Conservation (phyloP, 129 eudicot species). For the Saposhnikovia divaricata region DNA sequence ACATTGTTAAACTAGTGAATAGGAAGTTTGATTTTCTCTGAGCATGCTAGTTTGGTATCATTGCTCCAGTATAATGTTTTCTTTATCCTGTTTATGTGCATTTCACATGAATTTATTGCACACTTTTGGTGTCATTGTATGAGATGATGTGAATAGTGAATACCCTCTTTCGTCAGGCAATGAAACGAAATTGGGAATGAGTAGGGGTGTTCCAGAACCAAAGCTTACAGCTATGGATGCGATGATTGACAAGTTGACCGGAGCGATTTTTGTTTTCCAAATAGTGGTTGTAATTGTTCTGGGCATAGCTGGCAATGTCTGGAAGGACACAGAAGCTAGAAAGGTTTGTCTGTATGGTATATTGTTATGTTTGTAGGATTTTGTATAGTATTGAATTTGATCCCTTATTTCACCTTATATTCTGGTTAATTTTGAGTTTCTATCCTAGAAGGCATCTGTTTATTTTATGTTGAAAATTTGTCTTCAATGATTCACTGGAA, state of each 20-base stretch:
- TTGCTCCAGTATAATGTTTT: background rate
- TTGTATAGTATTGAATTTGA: background rate
- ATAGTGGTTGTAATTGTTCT: slow-evolving; percentile 90
- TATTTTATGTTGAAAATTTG: background rate
- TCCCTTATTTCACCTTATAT: background rate
- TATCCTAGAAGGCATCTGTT: background rate
- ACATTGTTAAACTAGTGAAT: background rate
- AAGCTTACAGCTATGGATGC: slow-evolving; percentile 99
- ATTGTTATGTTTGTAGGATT: background rate
- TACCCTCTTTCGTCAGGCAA: slow-evolving; percentile 47
- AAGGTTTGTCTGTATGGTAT: slow-evolving; percentile 42
- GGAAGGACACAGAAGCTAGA: slow-evolving; percentile 96
- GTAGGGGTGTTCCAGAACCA: slow-evolving; percentile 97
- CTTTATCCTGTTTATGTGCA: background rate
- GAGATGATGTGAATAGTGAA: background rate
- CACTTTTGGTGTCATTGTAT: background rate
- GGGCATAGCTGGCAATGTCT: slow-evolving; percentile 92
- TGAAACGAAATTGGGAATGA: slow-evolving; percentile 95
- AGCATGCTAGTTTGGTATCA: background rate
- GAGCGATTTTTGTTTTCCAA: slow-evolving; percentile 92
- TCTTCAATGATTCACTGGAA: background rate
- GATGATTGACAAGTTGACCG: slow-evolving; percentile 99
- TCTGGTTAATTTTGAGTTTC: background rate
- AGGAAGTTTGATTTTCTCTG: background rate
- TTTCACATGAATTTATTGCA: background rate